phyloP scores from a whole-genome alignment of 2,329 filamentous ascomycete genomes.

The Chaetomium sp. region DNA sequence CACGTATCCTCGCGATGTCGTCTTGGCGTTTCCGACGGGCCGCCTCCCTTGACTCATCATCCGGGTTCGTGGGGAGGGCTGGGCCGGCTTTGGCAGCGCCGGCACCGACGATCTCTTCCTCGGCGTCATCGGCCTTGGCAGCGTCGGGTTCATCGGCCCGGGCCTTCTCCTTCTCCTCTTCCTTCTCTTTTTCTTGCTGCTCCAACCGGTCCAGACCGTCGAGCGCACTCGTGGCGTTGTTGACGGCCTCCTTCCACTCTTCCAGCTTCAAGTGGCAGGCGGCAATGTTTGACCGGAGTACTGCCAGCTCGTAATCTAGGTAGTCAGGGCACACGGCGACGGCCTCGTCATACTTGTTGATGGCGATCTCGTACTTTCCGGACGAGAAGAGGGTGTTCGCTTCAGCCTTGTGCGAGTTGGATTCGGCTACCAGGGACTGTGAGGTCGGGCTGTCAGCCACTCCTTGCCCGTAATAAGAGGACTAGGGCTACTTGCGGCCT shows the following conservation, averaged over 20 bases:
- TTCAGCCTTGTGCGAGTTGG: conserved; percentile 69
- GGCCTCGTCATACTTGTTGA: conserved; percentile 81
- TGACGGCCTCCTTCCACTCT: conserved; percentile 82
- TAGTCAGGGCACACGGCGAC: conserved; percentile 78
- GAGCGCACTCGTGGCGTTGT: conserved; percentile 71
- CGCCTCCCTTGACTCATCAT: conserved; percentile 38
- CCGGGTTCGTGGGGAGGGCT: conserved; percentile 32
- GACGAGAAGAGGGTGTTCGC: conserved; percentile 80
- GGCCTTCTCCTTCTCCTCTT: conserved; percentile 40
- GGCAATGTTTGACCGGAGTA: conserved; percentile 84
- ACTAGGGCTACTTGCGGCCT: conserved; percentile 49
- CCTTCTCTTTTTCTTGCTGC: conserved; percentile 53
- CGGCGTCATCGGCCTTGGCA: conserved; percentile 46
- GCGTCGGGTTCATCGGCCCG: conserved; percentile 38
- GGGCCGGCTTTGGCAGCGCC: conserved; percentile 57
- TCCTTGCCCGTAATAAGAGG: no score
- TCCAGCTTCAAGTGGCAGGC: conserved; percentile 84
- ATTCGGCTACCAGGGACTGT: conserved; percentile 63
- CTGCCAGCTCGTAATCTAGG: conserved; percentile 83
- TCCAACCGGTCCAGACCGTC: conserved; percentile 69
- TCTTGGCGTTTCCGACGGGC: conserved; percentile 47
- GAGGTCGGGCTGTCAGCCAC: not conserved
- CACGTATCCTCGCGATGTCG: conserved; percentile 75
- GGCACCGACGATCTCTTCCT: conserved; percentile 62
- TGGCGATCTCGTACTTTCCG: conserved; percentile 72